Conservation (phyloP, 495 filamentous ascomycete species). For the Lepraria neglecta region DNA sequence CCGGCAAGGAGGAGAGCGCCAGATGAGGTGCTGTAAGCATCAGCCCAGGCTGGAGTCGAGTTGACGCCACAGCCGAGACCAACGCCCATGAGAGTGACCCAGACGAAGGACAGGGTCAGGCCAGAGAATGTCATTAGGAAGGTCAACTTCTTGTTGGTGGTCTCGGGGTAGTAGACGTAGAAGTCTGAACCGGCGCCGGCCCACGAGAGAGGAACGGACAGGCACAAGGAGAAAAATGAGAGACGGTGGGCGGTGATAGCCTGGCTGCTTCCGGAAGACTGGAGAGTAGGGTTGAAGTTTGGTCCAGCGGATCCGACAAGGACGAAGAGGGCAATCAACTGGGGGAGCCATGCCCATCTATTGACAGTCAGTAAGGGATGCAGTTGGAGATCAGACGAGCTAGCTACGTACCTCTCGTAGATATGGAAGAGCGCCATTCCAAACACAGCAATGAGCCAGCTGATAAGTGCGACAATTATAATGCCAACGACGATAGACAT, state of each 20-base stretch:
- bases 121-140: conserved; percentile 47
- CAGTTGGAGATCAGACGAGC: conserved; percentile 14
- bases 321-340: conserved; percentile 57
- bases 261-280: conserved; percentile 33
- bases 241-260: conserved; percentile 52
- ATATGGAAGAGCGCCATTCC: conserved; percentile 67
- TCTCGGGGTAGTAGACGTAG: conserved; percentile 51
- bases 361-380: background rate
- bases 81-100: conserved; percentile 63
- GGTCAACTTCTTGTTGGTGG: conserved; percentile 40
- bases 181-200: conserved; percentile 50
- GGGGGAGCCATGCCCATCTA: conserved; percentile 64
- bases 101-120: conserved; percentile 43
- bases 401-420: conserved; percentile 51
- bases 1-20: conserved; percentile 63
- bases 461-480: conserved; percentile 56
- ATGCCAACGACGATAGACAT: conserved; percentile 64
- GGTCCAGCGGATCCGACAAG: conserved; percentile 63
- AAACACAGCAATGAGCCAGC: conserved; percentile 61
- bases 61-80: conserved; percentile 58
- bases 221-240: conserved; percentile 58
- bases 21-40: conserved; percentile 51
- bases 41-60: conserved; percentile 45
- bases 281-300: conserved; percentile 52
- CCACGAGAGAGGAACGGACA: conserved; percentile 51